Base-by-base conservation (phyloP, 768 basidiomycete species). In the Podaxis rugospora region DNA sequence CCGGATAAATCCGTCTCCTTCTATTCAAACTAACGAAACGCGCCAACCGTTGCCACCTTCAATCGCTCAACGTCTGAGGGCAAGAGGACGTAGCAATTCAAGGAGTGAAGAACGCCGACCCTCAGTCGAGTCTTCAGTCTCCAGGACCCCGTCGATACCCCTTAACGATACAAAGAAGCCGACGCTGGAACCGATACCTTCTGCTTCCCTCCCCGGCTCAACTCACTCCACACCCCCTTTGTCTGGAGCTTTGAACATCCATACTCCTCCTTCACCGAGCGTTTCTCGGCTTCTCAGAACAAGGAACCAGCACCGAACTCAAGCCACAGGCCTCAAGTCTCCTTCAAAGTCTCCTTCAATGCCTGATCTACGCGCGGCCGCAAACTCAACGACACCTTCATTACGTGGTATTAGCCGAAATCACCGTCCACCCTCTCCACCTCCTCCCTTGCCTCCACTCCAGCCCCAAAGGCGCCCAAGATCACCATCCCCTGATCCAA, bases 281-380 rank as follows among this genome's bases (percentile, higher is more conserved):
- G 35, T 51, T 21, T 39, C 49, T n/a, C 46, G 14, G 3, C 57
- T 37, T 39, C 16, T 58, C 5, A 35, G 16, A 27, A 40, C 32
- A 6, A 58, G 49, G 35, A 25, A 21, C 13, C 16, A 16, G 47
- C 21, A 39, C 18, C 47, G 47, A 53, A 25, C 21, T 18, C 59
- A 28, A 32, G 21, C 10, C 1, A 10, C 18, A 27, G 18, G 32
- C 2, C 59, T 60, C 32, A 40, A 16, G 32, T 60, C 59, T 5
- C 51, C 59, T 11, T 60, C 59, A 11, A 40, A 16, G 32, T 60
- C 59, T 5, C 51, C 59, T 11, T 60, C 59, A 11, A 46, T 60
- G 40, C 59, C 59, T n/a, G 59, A 60, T 25, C 51, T 60, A 44
- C 57, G 51, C 13, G 16, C 49, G 11, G 36, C 21, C 13, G 27